These are phyloP conservation scores for Microascus cirrosus DNA, from an alignment of 2,329 filamentous ascomycete genomes.

Conservation along the genomic window DNA sequence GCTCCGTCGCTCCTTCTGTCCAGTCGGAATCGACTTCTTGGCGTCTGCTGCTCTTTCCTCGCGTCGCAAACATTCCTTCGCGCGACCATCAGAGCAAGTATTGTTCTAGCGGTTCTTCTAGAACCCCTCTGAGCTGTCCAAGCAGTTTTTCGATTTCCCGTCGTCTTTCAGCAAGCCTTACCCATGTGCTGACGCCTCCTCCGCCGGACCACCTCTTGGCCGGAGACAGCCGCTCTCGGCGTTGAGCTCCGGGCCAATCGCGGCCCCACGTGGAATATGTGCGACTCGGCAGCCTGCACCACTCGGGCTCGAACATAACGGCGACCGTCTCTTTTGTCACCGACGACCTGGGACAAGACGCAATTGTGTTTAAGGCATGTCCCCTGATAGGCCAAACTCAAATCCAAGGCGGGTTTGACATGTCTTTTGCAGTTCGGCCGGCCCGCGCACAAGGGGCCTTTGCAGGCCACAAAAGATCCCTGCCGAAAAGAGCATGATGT, in stretches of 20 bases:
- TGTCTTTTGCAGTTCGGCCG: background rate
- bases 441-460: background rate
- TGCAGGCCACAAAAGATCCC: background rate
- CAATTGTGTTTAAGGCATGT: background rate
- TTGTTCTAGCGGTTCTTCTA: no score
- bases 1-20: no score
- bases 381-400: background rate
- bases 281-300: background rate
- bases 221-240: background rate
- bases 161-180: background rate
- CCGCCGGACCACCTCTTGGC: background rate
- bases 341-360: background rate
- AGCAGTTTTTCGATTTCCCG: background rate
- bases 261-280: background rate
- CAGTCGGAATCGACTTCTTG: no score
- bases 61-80: no score
- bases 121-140: no score
- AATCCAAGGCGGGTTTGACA: background rate
- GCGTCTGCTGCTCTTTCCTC: no score
- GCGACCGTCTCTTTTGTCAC: background rate
- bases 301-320: background rate
- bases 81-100: no score
- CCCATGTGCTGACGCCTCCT: background rate
- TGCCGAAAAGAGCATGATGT: background rate
- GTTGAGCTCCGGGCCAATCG: background rate